phyloP scores from a whole-genome alignment of 192 early-diverging fungal species.

The Lunasporangiospora selenospora region DNA sequence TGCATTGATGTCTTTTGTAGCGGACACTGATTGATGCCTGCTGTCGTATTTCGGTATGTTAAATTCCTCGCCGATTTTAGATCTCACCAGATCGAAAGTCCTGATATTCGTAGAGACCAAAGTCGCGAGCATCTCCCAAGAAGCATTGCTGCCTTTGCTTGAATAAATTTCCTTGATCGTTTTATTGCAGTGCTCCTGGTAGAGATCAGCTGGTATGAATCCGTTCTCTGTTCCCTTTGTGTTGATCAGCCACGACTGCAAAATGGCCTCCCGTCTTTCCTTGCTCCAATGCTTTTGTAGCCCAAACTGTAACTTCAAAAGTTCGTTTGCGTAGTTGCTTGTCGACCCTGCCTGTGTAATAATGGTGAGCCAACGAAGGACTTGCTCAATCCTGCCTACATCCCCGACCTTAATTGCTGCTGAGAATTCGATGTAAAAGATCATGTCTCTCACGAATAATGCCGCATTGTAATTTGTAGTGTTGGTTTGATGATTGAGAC shows the following conservation, averaged over 20 bases:
- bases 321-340: slow-evolving; percentile 17
- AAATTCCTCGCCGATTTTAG: not conserved
- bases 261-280: not conserved
- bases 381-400: slow-evolving; percentile 9
- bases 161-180: slow-evolving; percentile 7
- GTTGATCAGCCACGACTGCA: slow-evolving; percentile 18
- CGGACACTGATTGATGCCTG: not conserved
- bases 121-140: not conserved
- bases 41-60: not conserved
- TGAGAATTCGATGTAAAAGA: slow-evolving; percentile 12
- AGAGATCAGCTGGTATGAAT: slow-evolving; percentile 14
- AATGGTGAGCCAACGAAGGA: slow-evolving; percentile 5
- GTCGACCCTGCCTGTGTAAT: slow-evolving; percentile 13
- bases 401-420: slow-evolving; percentile 17
- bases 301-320: slow-evolving; percentile 10
- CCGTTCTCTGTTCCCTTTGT: slow-evolving; percentile 5
- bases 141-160: slow-evolving; percentile 2
- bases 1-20: not conserved
- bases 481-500: not conserved
- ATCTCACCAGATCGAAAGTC: not conserved
- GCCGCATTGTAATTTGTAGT: slow-evolving; percentile 1
- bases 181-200: slow-evolving; percentile 25
- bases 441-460: slow-evolving; percentile 16
- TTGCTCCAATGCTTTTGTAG: slow-evolving; percentile 4
- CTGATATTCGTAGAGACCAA: slow-evolving; percentile 6